phyloP scores from a whole-genome alignment of 345 rosid species.

The Limnanthes douglasii region DNA sequence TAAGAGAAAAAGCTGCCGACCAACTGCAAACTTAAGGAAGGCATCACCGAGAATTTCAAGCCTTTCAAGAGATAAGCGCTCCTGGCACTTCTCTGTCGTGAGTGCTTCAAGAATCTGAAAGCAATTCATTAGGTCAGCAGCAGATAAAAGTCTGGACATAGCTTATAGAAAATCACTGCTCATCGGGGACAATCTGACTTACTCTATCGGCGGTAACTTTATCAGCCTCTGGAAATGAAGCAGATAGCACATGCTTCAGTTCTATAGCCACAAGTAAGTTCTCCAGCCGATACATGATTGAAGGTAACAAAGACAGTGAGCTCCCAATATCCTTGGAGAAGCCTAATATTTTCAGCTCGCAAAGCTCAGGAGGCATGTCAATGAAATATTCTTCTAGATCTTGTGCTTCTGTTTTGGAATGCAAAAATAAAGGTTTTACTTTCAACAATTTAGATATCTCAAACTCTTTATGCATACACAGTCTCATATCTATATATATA shows the following conservation, averaged over 20 bases:
- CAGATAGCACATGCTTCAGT: slow-evolving; percentile 48
- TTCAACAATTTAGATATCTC: background rate
- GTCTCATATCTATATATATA: background rate
- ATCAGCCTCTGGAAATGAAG: slow-evolving; percentile 58
- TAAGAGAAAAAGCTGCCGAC: slow-evolving; percentile 61
- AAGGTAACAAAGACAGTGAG: slow-evolving; percentile 73
- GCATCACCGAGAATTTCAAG: slow-evolving; percentile 87
- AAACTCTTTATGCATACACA: background rate
- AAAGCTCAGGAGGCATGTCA: slow-evolving; percentile 78
- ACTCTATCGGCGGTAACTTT: slow-evolving; percentile 58
- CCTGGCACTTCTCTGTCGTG: slow-evolving; percentile 92
- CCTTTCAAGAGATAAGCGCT: slow-evolving; percentile 89
- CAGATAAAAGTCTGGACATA: slow-evolving; percentile 3
- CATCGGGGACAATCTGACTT: slow-evolving; percentile 15
- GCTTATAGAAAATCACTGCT: background rate
- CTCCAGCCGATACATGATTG: slow-evolving; percentile 85
- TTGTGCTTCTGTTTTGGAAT: slow-evolving; percentile 34
- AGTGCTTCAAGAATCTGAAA: slow-evolving; percentile 78
- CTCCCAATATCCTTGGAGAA: slow-evolving; percentile 89
- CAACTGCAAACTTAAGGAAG: slow-evolving; percentile 79
- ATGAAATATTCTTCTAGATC: slow-evolving; percentile 68
- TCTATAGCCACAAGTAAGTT: slow-evolving; percentile 88
- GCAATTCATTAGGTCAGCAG: slow-evolving; percentile 12
- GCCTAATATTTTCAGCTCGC: slow-evolving; percentile 67
- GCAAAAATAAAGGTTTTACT: slow-evolving; percentile 6